phyloP scores from a whole-genome alignment of 2,329 filamentous ascomycete species.

The Ophiocordyceps unilateralis region DNA sequence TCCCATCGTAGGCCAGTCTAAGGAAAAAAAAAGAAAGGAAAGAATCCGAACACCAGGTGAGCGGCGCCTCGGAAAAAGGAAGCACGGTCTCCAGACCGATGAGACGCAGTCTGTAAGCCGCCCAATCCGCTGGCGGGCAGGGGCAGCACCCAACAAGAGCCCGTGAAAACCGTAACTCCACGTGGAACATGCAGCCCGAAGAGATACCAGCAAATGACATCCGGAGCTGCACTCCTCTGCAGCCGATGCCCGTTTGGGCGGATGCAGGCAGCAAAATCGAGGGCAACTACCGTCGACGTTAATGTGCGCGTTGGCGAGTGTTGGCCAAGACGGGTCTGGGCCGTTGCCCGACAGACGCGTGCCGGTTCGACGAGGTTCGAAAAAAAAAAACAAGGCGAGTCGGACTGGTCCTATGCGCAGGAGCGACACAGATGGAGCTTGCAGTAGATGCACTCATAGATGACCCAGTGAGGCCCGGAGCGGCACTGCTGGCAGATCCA shows the following conservation, averaged over 20 bases:
- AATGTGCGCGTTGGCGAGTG: too few relatives aligned
- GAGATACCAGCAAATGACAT: not conserved
- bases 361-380: too few relatives aligned
- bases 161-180: slow-evolving; percentile 10
- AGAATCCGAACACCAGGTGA: slow-evolving; percentile 1
- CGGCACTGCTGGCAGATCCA: slow-evolving; percentile 50
- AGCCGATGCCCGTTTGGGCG: slow-evolving; percentile 1
- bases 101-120: not conserved
- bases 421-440: slow-evolving; percentile 45
- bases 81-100: too few relatives aligned
- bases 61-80: not conserved
- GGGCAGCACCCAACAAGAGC: not conserved
- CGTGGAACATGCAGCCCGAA: slow-evolving; percentile 13
- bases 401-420: too few relatives aligned
- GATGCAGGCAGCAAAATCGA: not conserved
- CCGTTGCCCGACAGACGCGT: too few relatives aligned
- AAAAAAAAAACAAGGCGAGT: too few relatives aligned
- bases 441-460: slow-evolving; percentile 54
- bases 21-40: not conserved
- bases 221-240: not conserved
- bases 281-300: not conserved
- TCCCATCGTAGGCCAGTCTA: too few relatives aligned
- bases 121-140: slow-evolving; percentile 1
- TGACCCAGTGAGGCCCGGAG: slow-evolving; percentile 48
- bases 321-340: not conserved